Percentiles rank a stretch among this genome's conserved stretches.
Conservation (phyloP, 208 protist species). For the Strigomonas culicis region DNA sequence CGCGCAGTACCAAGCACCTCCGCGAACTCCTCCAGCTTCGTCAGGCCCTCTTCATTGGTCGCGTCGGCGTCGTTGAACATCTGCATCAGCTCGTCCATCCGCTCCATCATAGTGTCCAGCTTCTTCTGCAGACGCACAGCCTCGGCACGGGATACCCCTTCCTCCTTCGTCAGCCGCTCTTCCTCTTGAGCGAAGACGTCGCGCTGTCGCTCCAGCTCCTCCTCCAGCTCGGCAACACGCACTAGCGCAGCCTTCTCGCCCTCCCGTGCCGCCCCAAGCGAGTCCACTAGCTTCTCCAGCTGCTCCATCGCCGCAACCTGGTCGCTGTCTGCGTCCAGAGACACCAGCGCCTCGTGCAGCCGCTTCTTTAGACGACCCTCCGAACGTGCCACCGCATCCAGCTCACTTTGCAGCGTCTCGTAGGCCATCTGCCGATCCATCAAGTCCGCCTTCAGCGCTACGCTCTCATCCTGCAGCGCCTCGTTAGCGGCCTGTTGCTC, state of each 20-base stretch:
- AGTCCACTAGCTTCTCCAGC: conserved; percentile 27
- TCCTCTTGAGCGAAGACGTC: conserved; percentile 20
- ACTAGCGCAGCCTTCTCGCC: conserved; percentile 23
- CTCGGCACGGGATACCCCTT: conserved; percentile 19
- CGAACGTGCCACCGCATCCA: conserved; percentile 24
- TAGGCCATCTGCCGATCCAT: conserved; percentile 14
- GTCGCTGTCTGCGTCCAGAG: conserved; percentile 5
- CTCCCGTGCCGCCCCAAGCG: conserved; percentile 29
- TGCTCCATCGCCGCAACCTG: conserved; percentile 18
- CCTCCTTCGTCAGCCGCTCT: conserved; percentile 20
- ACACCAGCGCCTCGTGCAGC: conserved; percentile 15
- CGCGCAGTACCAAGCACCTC: conserved; percentile 21
- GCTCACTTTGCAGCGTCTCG: conserved; percentile 20
- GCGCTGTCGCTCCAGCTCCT: neutral
- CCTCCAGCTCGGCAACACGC: neutral
- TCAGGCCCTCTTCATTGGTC: conserved; percentile 20
- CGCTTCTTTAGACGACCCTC: conserved; percentile 22
- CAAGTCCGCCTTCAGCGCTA: conserved; percentile 25
- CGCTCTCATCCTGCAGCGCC: conserved; percentile 17
- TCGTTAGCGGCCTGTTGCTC: conserved; percentile 16
- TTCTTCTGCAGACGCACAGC: conserved; percentile 28
- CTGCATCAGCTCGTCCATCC: conserved; percentile 30
- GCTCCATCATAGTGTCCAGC: conserved; percentile 28
- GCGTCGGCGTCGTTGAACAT: conserved; percentile 26
- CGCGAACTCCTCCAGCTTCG: conserved; percentile 30